These are phyloP conservation scores for Aeschynomene evenia DNA, from an alignment of 306 rosid species.

Conservation along the genomic window DNA sequence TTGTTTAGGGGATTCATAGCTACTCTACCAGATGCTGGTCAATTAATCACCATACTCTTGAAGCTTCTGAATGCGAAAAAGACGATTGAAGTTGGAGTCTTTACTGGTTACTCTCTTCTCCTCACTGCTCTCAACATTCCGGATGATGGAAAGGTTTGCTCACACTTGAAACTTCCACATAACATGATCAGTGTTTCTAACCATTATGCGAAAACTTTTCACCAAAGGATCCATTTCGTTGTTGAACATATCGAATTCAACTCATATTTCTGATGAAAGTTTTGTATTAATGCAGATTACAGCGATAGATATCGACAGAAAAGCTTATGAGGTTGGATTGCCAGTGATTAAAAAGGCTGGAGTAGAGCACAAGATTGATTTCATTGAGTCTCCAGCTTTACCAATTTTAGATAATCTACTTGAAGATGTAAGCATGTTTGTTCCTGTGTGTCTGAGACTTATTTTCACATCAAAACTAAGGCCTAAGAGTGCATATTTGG, in stretches of 20 bases:
- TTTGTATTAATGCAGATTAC: conserved; percentile 39
- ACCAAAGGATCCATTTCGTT: too few relatives aligned
- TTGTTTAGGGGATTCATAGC: conserved; percentile 28
- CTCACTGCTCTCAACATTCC: conserved; percentile 50
- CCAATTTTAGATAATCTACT: conserved; percentile 52
- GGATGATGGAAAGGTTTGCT: conserved; percentile 36
- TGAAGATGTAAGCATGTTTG: conserved; percentile 38
- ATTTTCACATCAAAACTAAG: neutral
- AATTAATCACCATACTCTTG: conserved; percentile 41
- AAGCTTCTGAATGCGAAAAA: conserved; percentile 36
- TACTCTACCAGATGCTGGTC: conserved; percentile 43
- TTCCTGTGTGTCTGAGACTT: conserved; percentile 1
- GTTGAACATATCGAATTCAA: neutral
- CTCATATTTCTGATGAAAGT: neutral
- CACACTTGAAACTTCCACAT: too few relatives aligned
- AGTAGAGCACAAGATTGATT: conserved; percentile 61
- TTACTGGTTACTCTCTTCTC: conserved; percentile 53
- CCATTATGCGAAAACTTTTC: too few relatives aligned
- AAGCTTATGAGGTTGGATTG: conserved; percentile 53
- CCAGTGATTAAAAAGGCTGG: conserved; percentile 63
- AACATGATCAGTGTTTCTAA: too few relatives aligned
- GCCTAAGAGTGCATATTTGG: too few relatives aligned
- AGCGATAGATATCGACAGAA: conserved; percentile 52
- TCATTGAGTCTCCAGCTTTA: conserved; percentile 53
- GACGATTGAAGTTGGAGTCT: conserved; percentile 49